A percentile compares a stretch with the other conserved stretches of the same genome.
These are phyloP conservation scores for Clavariopsis aquatica DNA, from an alignment of 495 filamentous ascomycete genomes.

Conservation along the genomic window DNA sequence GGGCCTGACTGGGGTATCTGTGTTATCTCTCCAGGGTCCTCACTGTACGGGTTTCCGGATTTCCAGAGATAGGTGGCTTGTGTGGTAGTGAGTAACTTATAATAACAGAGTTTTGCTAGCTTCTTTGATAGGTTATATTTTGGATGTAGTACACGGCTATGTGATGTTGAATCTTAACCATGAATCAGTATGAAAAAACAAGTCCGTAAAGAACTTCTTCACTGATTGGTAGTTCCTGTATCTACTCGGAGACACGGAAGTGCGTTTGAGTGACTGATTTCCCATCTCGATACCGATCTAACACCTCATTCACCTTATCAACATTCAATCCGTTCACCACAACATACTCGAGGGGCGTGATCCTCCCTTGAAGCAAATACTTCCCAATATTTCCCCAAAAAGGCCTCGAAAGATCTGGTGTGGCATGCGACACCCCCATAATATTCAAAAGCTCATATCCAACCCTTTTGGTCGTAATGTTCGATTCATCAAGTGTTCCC, in stretches of 20 bases:
- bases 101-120: too few species aligned
- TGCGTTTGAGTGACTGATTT: slow-evolving; percentile 20
- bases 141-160: too few species aligned
- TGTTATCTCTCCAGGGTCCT: too few species aligned
- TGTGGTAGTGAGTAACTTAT: too few species aligned
- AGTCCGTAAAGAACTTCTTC: too few species aligned
- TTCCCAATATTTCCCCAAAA: slow-evolving; percentile 39
- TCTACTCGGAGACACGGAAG: slow-evolving; percentile 11
- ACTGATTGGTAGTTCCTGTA: too few species aligned
- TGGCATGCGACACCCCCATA: slow-evolving; percentile 7
- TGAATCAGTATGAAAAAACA: too few species aligned
- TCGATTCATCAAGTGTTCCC: slow-evolving; percentile 29
- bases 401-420: slow-evolving; percentile 2
- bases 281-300: slow-evolving; percentile 33
- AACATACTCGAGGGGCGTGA: slow-evolving; percentile 27
- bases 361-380: slow-evolving; percentile 36
- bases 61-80: too few species aligned
- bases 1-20: too few species aligned
- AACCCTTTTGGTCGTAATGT: slow-evolving; percentile 29
- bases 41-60: too few species aligned
- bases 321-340: slow-evolving; percentile 26
- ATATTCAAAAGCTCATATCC: slow-evolving; percentile 36
- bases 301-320: slow-evolving; percentile 22
- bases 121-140: too few species aligned
- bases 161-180: too few species aligned